Percentiles rank a stretch among this genome's conserved stretches.
These are phyloP conservation scores for Patellaria atrata DNA, from an alignment of 495 filamentous ascomycete species.

Conservation along the genomic window DNA sequence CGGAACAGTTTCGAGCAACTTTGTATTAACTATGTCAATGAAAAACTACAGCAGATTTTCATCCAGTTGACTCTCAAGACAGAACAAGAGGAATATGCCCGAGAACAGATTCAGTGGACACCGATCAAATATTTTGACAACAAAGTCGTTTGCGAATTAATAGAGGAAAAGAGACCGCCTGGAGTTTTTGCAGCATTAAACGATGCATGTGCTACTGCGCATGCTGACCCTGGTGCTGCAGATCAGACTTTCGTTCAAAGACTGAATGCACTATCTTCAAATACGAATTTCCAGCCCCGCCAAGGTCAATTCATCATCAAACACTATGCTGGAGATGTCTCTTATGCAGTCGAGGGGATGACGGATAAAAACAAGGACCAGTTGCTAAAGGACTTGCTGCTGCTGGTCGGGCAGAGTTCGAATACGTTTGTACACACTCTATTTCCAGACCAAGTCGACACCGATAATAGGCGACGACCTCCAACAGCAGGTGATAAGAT, in stretches of 20 bases:
- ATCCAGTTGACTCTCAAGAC: constrained; percentile 95
- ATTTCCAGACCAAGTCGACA: constrained; percentile 89
- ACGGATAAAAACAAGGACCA: constrained; percentile 99
- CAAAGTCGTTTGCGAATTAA: constrained; percentile 95
- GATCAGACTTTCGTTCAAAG: constrained; percentile 91
- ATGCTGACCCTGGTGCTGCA: constrained; percentile 85
- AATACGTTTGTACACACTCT: constrained; percentile 76
- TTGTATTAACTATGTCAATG: constrained; percentile 99
- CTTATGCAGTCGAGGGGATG: constrained; percentile 90
- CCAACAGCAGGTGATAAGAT: constrained; percentile 97
- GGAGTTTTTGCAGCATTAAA: constrained; percentile 95
- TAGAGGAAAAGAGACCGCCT: constrained; percentile 81
- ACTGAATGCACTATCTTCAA: constrained; percentile 71
- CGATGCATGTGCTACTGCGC: constrained; percentile 92
- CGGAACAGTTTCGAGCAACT: constrained; percentile 98
- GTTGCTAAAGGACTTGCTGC: constrained; percentile 83
- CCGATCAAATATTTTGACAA: constrained; percentile 99
- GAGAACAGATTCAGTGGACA: constrained; percentile 96
- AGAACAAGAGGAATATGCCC: constrained; percentile 94
- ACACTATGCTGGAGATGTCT: constrained; percentile 97
- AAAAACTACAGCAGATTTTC: constrained; percentile 99
- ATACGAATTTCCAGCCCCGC: constrained; percentile 80
- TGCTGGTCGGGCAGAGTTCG: constrained; percentile 66
- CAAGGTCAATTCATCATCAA: constrained; percentile 97
- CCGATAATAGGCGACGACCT: constrained; percentile 86